A percentile compares a stretch with the other conserved stretches of the same genome.
Conservation (phyloP, 1,284 basidiomycete genomes). For the Boletus sp. region DNA sequence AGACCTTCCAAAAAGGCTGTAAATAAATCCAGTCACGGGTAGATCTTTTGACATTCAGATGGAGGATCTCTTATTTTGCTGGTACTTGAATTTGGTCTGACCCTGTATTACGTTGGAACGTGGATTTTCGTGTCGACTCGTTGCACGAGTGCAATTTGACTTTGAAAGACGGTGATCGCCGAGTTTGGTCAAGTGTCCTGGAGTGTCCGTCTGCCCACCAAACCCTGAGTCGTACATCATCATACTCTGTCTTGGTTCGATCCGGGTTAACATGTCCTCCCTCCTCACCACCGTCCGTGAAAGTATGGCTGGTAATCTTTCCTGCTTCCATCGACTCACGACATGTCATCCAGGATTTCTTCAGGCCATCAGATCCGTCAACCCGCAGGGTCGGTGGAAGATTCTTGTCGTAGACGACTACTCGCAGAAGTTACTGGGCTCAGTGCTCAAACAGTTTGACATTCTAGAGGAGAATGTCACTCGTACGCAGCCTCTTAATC, state of each 20-base stretch:
- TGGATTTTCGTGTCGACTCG: neutral
- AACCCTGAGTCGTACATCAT: no score
- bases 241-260: slow-evolving; percentile 5
- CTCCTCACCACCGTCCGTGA: slow-evolving; percentile 49
- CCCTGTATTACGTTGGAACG: slow-evolving; percentile 17
- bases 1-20: slow-evolving; percentile 18
- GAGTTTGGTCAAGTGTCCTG: slow-evolving; percentile 5
- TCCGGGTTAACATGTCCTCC: slow-evolving; percentile 44
- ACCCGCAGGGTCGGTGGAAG: slow-evolving; percentile 88
- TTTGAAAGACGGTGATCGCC: slow-evolving; percentile 11
- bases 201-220: no score
- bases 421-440: slow-evolving; percentile 79
- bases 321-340: slow-evolving; percentile 3
- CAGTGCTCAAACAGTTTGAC: slow-evolving; percentile 90
- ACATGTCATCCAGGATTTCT: slow-evolving; percentile 56
- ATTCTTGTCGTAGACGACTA: slow-evolving; percentile 93
- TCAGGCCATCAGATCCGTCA: slow-evolving; percentile 75
- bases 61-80: slow-evolving; percentile 1
- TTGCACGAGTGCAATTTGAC: no score
- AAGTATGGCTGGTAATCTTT: slow-evolving; percentile 39
- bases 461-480: slow-evolving; percentile 93
- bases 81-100: slow-evolving; percentile 10
- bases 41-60: slow-evolving; percentile 11
- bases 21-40: slow-evolving; percentile 22
- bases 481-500: slow-evolving; percentile 49